Base-by-base conservation (phyloP, 768 basidiomycete genomes). In the Lactarius akahatsu region DNA sequence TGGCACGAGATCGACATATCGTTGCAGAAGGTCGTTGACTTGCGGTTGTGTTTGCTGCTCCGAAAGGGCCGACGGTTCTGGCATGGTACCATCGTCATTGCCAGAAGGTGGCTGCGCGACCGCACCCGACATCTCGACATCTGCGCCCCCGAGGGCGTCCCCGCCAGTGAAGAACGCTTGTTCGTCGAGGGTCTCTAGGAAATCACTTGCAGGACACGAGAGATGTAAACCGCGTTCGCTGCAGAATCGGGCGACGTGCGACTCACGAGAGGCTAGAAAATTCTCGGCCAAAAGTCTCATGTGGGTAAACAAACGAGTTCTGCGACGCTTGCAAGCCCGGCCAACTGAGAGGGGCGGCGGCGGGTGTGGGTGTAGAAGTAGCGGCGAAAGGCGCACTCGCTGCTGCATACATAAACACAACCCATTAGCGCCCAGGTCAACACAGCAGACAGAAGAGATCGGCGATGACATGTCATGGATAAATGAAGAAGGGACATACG, bases 181-280 rank as follows among this genome's bases (percentile, higher is more conserved):
- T 61, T 95, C 92, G 75, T 94, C 91, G 10, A 96, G 82, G 0
- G 91, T 92, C 74, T 94, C 91, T 30, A 96, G 82, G 76, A 94
- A 95, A 73, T 96, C 93, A 40, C 92, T 94, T 60, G 45, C 34
- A 43, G 13, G 10, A 61, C n/a, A 58, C 10, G 38, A 50, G 23
- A 7, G 23, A 62, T n/a, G 41, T 67, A 20, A 67, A 41, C 43
- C 16, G 13, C 9, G 26, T 16, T 45, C 57, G 20, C 3, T 6
- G 15, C 23, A 5, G 15, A 55, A 8, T 13, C 20, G 5, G 15
- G 55, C 11, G 23, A 15, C 26, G 59, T 23, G 68, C 40, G 26
- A 80, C 85, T 68, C 77, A 90, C 89, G 88, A 90, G 62, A 92
- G 82, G 55, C 90, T 88, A 6, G 90, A 88, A 72, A 92, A 92